Conservation (phyloP, 768 basidiomycete genomes). For the Tricholoma bakamatsutake region DNA sequence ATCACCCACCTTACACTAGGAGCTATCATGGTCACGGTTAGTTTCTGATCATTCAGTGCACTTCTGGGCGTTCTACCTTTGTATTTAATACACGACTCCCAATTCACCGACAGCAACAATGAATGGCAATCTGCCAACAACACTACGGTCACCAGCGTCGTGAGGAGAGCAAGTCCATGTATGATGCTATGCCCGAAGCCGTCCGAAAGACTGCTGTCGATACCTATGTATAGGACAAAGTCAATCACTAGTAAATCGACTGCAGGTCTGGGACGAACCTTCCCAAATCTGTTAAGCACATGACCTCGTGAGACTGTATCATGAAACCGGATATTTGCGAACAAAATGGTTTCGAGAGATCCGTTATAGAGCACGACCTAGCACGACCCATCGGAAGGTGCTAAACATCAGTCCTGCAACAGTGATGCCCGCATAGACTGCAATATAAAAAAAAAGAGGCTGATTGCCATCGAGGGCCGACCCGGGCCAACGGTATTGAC, state of each 20-base stretch:
- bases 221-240: conserved; percentile 38
- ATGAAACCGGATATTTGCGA: conserved; percentile 88
- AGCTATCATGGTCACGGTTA: conserved; percentile 15
- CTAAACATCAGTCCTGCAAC: conserved; percentile 40
- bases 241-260: neutral
- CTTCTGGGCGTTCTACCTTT: conserved; percentile 41
- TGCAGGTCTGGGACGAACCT: conserved; percentile 28
- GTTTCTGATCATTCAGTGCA: neutral
- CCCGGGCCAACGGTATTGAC: conserved; percentile 62
- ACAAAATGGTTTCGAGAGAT: conserved; percentile 74
- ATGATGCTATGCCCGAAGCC: conserved; percentile 78
- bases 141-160: conserved; percentile 71
- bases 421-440: conserved; percentile 56
- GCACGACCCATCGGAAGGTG: conserved; percentile 62
- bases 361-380: conserved; percentile 78
- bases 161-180: conserved; percentile 59
- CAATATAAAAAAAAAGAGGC: conserved; percentile 56
- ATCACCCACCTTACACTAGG: conserved; percentile 26
- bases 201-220: conserved; percentile 80
- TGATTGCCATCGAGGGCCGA: conserved; percentile 33
- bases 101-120: conserved; percentile 52
- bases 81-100: conserved; percentile 62
- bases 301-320: conserved; percentile 88
- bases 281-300: conserved; percentile 78
- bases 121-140: conserved; percentile 78